Conservation (phyloP, 441 rosid genomes). For the Raphanus hybrid region DNA sequence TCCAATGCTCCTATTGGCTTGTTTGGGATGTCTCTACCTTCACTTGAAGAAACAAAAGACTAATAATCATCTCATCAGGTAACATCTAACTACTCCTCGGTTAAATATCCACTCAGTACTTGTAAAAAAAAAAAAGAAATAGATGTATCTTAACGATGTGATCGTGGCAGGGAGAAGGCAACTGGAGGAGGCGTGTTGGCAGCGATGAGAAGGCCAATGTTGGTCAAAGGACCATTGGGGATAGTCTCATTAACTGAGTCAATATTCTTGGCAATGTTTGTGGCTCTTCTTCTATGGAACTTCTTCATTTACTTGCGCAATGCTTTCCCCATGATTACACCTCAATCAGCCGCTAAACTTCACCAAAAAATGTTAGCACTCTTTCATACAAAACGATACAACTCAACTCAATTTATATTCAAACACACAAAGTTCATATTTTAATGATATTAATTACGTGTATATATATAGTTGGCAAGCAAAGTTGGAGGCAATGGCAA, state of each 20-base stretch:
- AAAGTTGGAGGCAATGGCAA: constrained; percentile 41
- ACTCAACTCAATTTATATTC: neutral
- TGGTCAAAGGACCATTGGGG: constrained; percentile 65
- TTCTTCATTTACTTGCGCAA: constrained; percentile 46
- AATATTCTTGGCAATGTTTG: constrained; percentile 58
- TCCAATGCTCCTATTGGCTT: constrained; percentile 55
- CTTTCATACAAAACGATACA: neutral
- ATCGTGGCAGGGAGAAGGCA: constrained; percentile 1
- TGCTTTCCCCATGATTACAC: constrained; percentile 43
- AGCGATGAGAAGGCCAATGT: constrained; percentile 47
- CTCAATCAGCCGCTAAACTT: constrained; percentile 36
- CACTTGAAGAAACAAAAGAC: constrained; percentile 45
- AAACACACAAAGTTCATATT: neutral
- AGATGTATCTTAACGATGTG: neutral
- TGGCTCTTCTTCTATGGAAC: constrained; percentile 64
- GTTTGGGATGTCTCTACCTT: constrained; percentile 57
- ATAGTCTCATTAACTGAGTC: constrained; percentile 61
- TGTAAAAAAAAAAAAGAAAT: neutral
- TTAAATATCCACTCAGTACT: neutral
- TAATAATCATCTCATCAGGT: constrained; percentile 28
- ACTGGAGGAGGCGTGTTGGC: constrained; percentile 26
- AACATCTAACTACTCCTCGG: neutral
- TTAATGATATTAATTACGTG: neutral
- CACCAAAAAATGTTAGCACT: constrained; percentile 50
- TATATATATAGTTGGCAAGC: constrained; percentile 52